These are phyloP conservation scores for Aureobasidium uvarum DNA, from an alignment of 2,329 filamentous ascomycete species.

Conservation along the genomic window DNA sequence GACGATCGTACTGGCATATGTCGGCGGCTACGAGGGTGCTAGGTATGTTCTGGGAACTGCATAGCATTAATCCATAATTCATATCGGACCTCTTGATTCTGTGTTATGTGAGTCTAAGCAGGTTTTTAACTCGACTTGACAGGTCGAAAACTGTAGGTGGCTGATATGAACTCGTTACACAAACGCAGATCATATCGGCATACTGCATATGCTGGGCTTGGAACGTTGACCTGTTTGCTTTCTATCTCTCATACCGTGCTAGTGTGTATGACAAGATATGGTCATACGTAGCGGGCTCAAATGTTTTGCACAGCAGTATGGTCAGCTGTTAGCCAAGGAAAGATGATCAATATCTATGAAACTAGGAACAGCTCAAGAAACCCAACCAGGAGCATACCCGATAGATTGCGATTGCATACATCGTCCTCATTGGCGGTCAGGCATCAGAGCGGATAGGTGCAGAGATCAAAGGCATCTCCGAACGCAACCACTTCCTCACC, in stretches of 20 bases:
- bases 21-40: neutral
- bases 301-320: neutral
- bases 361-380: neutral
- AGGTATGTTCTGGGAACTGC: too few relatives aligned
- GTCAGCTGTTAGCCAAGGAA: neutral
- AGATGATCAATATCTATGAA: neutral
- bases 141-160: neutral
- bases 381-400: neutral
- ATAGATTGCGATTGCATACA: neutral
- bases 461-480: neutral
- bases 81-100: neutral
- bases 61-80: neutral
- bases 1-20: too few relatives aligned
- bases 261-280: neutral
- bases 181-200: neutral
- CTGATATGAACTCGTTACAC: neutral
- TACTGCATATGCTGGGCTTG: neutral
- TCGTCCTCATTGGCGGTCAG: neutral
- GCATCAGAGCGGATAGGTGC: neutral
- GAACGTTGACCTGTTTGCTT: too few relatives aligned
- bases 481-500: neutral
- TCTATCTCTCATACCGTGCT: neutral
- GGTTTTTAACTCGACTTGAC: neutral
- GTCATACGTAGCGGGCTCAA: neutral
- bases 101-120: too few relatives aligned